phyloP scores from a whole-genome alignment of 2,329 filamentous ascomycete species.

The Apiospora sp. region DNA sequence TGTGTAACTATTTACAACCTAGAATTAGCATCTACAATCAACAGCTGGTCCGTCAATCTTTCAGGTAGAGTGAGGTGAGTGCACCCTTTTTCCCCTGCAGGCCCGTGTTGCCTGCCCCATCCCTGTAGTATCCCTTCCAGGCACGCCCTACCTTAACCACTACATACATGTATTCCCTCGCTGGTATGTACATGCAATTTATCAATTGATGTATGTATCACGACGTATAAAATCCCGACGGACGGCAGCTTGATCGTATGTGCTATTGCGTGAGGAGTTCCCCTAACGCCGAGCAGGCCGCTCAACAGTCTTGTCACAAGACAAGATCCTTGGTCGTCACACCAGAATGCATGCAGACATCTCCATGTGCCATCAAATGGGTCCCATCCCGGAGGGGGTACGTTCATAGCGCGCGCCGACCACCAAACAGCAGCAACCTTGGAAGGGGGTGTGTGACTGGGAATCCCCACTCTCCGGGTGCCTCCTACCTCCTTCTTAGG shows the following conservation, averaged over 20 bases:
- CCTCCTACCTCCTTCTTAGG: constrained; percentile 13
- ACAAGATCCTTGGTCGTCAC: no score
- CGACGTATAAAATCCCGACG: background rate
- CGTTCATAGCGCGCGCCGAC: constrained; percentile 14
- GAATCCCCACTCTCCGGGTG: constrained; percentile 3
- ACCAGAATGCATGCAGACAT: background rate
- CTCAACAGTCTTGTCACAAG: background rate
- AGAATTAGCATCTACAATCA: background rate
- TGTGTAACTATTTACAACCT: background rate
- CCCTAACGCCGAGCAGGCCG: background rate
- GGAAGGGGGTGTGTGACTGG: constrained; percentile 19
- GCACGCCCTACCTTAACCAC: background rate
- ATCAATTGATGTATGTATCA: background rate
- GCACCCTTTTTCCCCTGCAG: background rate
- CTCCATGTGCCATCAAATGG: background rate
- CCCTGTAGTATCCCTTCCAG: constrained; percentile 15
- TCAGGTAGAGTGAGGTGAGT: constrained; percentile 12
- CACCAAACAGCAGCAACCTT: constrained; percentile 19
- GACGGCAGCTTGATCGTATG: background rate
- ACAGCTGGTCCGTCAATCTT: background rate
- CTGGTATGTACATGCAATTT: background rate
- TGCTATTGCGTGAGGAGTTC: background rate
- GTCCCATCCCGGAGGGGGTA: constrained; percentile 15
- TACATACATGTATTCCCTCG: background rate
- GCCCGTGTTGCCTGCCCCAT: background rate